Conservation (phyloP, 176 grass and related monocot genomes). For the Oryza longistaminata region DNA sequence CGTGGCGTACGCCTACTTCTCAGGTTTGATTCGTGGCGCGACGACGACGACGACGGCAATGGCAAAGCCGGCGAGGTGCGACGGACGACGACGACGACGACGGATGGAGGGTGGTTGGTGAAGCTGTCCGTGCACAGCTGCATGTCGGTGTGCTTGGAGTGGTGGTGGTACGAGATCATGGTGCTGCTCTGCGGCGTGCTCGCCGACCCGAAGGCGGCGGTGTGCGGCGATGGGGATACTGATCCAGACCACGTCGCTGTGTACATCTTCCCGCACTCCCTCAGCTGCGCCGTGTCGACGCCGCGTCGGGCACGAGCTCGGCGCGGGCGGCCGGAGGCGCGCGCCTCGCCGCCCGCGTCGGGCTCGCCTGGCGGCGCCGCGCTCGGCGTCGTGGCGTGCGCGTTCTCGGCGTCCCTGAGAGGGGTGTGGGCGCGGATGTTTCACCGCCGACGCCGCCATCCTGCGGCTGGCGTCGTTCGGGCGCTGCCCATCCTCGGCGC, state of each 20-base stretch:
- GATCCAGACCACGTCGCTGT: slow-evolving; percentile 96
- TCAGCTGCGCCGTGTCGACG: slow-evolving; percentile 79
- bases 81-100: slow-evolving; percentile 8
- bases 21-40: slow-evolving; percentile 12
- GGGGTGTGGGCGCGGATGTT: slow-evolving; percentile 72
- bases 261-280: slow-evolving; percentile 88
- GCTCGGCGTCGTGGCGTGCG: slow-evolving; percentile 55
- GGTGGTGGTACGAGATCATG: slow-evolving; percentile 99
- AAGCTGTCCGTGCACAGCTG: slow-evolving; percentile 75
- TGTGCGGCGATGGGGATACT: slow-evolving; percentile 83
- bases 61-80: slow-evolving; percentile 29
- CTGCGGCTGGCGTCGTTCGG: slow-evolving; percentile 45
- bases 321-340: slow-evolving; percentile 60
- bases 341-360: slow-evolving; percentile 54
- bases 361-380: slow-evolving; percentile 46
- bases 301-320: slow-evolving; percentile 81
- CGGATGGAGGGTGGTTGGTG: slow-evolving; percentile 59
- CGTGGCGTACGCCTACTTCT: slow-evolving; percentile 52
- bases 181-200: slow-evolving; percentile 82
- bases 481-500: slow-evolving; percentile 78
- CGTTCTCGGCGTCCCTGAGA: slow-evolving; percentile 54
- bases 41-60: not conserved
- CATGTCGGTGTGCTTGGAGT: slow-evolving; percentile 83
- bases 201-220: slow-evolving; percentile 63
- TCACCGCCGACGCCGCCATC: slow-evolving; percentile 60